Percentiles rank a stretch among this genome's conserved stretches.
Conservation (phyloP, 2,329 filamentous ascomycete species). For the Pseudocercospora pini-densiflorae region DNA sequence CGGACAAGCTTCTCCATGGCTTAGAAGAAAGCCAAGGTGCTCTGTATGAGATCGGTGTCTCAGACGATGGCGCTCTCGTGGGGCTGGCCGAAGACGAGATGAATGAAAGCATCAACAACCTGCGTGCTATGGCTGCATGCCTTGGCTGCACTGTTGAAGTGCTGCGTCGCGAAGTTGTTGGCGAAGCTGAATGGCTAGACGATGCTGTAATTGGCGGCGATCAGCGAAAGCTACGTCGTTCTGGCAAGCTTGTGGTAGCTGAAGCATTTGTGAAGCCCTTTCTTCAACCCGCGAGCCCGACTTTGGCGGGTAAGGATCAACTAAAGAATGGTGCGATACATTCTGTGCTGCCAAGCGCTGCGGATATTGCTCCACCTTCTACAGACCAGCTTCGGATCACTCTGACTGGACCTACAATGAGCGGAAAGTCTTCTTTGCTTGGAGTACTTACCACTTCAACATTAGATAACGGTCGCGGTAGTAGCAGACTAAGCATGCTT, state of each 20-base stretch:
- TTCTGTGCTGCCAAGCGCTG: slow-evolving; percentile 12
- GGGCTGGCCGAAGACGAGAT: slow-evolving; percentile 90
- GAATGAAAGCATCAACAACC: slow-evolving; percentile 83
- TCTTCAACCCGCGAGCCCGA: slow-evolving; percentile 35
- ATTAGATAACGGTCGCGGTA: slow-evolving; percentile 89
- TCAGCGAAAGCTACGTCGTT: slow-evolving; percentile 44
- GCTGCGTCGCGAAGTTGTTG: slow-evolving; percentile 80
- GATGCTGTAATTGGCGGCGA: slow-evolving; percentile 30
- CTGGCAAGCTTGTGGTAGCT: slow-evolving; percentile 75
- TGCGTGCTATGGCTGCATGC: slow-evolving; percentile 90
- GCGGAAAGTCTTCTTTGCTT: slow-evolving; percentile 88
- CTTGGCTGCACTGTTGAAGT: slow-evolving; percentile 85
- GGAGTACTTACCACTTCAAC: slow-evolving; percentile 87
- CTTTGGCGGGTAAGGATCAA: slow-evolving; percentile 15
- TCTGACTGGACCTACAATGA: slow-evolving; percentile 84
- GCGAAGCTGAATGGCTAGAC: slow-evolving; percentile 77
- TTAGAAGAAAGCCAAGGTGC: slow-evolving; percentile 93
- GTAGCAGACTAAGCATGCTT: slow-evolving; percentile 82
- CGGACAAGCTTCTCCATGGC: slow-evolving; percentile 66
- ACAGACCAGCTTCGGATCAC: slow-evolving; percentile 83
- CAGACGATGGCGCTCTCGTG: slow-evolving; percentile 89
- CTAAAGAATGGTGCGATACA: slow-evolving; percentile 6
- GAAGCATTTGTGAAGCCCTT: slow-evolving; percentile 87
- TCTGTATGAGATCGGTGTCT: slow-evolving; percentile 93
- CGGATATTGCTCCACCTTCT: slow-evolving; percentile 23